phyloP scores from a whole-genome alignment of 148 eudicot genomes.

The Bassia scoparia region DNA sequence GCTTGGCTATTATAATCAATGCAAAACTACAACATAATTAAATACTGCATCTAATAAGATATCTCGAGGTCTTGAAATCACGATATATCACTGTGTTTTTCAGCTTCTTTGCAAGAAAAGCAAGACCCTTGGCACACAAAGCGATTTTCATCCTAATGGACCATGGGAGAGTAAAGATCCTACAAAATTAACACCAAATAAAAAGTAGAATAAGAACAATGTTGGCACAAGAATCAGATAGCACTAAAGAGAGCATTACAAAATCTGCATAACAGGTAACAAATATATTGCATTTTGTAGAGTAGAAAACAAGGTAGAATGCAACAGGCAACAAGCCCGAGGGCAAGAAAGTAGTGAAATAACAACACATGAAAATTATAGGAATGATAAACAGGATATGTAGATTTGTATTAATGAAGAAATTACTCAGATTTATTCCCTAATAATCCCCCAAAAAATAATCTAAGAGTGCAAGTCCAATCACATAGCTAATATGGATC shows the following conservation, averaged over 20 bases:
- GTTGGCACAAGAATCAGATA: background rate
- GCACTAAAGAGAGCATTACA: background rate
- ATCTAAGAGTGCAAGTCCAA: background rate
- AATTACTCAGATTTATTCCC: background rate
- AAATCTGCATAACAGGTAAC: background rate
- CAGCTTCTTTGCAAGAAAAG: slow-evolving; percentile 97
- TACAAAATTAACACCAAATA: slow-evolving; percentile 22
- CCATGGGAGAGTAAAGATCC: slow-evolving; percentile 94
- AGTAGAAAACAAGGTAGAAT: background rate
- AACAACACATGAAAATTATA: background rate
- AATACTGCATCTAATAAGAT: slow-evolving; percentile 91
- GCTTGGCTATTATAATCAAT: background rate
- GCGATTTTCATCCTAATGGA: slow-evolving; percentile 94
- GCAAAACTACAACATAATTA: slow-evolving; percentile 9
- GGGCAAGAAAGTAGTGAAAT: background rate
- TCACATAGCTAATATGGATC: background rate
- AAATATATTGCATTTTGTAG: background rate
- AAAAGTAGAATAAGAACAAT: background rate
- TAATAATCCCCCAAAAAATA: background rate
- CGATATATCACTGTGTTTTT: slow-evolving; percentile 91
- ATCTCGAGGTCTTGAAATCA: slow-evolving; percentile 94
- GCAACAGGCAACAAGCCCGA: background rate
- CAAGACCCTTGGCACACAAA: slow-evolving; percentile 81
- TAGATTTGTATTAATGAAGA: background rate
- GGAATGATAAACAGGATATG: background rate